Evolutionary conservation across 352 stramenopile genomes (phyloP), one percentile per base, ranked within the genome.

Genomic region (Saprolegnia parasitica): DNA sequence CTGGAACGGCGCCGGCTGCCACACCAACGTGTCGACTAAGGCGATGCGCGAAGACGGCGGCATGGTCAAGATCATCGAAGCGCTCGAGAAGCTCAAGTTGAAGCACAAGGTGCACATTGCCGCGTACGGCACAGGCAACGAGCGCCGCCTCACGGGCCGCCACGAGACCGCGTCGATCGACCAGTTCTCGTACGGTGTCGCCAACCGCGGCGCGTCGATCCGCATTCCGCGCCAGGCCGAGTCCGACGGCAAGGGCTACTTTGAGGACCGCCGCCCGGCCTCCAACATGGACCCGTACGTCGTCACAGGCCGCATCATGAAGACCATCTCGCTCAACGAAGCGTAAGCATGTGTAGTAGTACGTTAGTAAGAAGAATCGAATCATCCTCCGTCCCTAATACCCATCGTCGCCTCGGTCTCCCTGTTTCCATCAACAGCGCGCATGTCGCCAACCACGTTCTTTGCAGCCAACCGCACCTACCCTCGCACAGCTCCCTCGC

Each of bases 261-360:
- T 95, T 52, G 74, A 78, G 65, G 74, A 78, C 23, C 90, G 97
- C 74, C 90, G 97, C 70, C 97, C 97, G 42, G 88, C 94, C 50
- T 99, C 96, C 76, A 99, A 99, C 86, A 96, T 97, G 83, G 97
- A 99, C 86, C 97, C 97, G 64, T 99, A 99, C 83, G 80, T 98
- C 57, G 97, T 99, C 16, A 99, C 93, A 9, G 74, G 84, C 73
- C 97, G 97, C 79, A 98, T 99, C 74, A 93, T 99, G 84, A 89
- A 97, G 78, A 99, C 95, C 60, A 98, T 96, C 64, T 89, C 97
- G 65, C 72, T 93, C 16, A 76, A 91, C 71, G 83, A 93, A 72
- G 79, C 78, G 23, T 88, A 87, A 81, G 26, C 45, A 49, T 49
- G 32, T 52, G 32, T 37, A 20, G 56, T 32, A 15, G 4, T 23